These are phyloP conservation scores for Aspergillus tamarii DNA, from an alignment of 2,329 filamentous ascomycete species.

Conservation along the genomic window DNA sequence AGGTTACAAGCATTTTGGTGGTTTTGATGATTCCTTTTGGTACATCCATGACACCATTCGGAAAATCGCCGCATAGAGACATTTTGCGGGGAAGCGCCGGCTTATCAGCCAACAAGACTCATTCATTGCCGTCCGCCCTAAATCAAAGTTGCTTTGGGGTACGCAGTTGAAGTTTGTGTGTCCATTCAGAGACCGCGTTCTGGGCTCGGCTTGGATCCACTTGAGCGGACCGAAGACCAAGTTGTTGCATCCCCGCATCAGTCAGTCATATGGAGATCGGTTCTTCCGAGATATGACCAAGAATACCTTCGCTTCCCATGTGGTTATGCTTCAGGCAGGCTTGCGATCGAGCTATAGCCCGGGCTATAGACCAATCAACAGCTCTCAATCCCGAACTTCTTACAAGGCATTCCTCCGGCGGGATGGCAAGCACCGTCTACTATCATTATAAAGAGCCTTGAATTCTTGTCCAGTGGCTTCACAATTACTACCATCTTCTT, in stretches of 20 bases:
- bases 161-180: not conserved
- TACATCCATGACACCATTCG: not conserved
- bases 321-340: no score
- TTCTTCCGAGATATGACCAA: no score
- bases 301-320: no score
- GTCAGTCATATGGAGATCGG: no score
- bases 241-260: no score
- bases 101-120: not conserved
- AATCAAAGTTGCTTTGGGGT: not conserved
- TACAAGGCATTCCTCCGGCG: not conserved
- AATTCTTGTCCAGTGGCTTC: not conserved
- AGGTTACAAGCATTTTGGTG: not conserved
- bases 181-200: not conserved
- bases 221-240: not conserved
- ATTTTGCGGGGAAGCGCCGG: constrained; percentile 2
- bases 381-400: not conserved
- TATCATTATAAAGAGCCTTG: not conserved
- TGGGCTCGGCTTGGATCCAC: not conserved
- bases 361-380: constrained; percentile 22
- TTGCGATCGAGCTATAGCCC: not conserved
- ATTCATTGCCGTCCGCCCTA: not conserved
- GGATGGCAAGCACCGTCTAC: not conserved
- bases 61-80: not conserved
- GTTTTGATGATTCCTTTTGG: not conserved
- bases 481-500: not conserved